Conservation (phyloP, 257 asterid genomes). For the Coffea eugenioides region DNA sequence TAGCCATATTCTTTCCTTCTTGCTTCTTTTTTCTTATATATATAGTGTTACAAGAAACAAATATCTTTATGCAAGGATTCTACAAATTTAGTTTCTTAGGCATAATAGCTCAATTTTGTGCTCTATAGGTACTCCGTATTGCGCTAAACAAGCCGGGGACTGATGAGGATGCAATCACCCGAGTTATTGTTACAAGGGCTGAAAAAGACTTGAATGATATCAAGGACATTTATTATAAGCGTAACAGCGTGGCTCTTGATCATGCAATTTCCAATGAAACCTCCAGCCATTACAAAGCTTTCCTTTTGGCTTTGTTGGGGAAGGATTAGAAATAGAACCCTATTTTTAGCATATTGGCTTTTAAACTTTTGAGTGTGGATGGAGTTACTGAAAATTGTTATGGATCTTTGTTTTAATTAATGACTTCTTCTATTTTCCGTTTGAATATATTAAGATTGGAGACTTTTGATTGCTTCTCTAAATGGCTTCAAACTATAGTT, state of each 20-base stretch:
- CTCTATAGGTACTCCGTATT: slow-evolving; percentile 42
- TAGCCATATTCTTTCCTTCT: too few species aligned
- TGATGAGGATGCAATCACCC: slow-evolving; percentile 56
- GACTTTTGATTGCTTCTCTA: too few species aligned
- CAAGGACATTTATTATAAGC: slow-evolving; percentile 51
- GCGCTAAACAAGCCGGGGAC: slow-evolving; percentile 54
- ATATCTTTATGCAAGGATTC: neutral
- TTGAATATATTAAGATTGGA: too few species aligned
- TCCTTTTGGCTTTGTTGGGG: slow-evolving; percentile 66
- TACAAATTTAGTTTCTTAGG: neutral
- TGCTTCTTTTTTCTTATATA: too few species aligned
- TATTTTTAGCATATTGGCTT: neutral
- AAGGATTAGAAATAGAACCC: slow-evolving; percentile 17
- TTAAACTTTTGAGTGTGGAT: neutral
- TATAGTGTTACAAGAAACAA: too few species aligned
- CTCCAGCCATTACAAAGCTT: slow-evolving; percentile 63
- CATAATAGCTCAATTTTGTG: too few species aligned
- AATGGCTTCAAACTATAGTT: too few species aligned
- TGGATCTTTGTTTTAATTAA: neutral
- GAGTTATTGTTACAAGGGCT: slow-evolving; percentile 67
- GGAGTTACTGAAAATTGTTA: neutral
- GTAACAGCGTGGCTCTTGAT: slow-evolving; percentile 63
- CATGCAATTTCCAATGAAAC: slow-evolving; percentile 64
- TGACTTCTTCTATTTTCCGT: neutral
- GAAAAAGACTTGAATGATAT: slow-evolving; percentile 61